Evolutionary conservation across 768 basidiomycete species (phyloP), one percentile per base, ranked within the genome.

Genomic region (Mycena filopes): DNA sequence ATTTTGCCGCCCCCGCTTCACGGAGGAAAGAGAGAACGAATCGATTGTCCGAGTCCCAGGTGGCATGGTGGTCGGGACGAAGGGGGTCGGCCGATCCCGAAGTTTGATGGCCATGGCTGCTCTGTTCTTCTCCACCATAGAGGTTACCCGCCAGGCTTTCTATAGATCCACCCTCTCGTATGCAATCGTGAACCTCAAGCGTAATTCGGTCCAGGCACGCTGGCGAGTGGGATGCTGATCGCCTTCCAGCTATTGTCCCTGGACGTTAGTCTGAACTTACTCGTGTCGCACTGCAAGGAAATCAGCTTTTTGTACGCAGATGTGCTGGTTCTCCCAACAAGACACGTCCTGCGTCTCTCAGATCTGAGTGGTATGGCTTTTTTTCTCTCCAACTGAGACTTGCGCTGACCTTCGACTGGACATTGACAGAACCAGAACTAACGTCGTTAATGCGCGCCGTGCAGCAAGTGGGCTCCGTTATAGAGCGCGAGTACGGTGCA

Each of bases 181-280:
- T 76, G 97, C 93, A 2, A 91, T 98, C 66, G 96, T 98, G 48
- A 99, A 99, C 75, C 87, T 98, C 65, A 98, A 95, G 71, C 97
- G 97, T 99, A 77, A 79, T 94, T 86, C 42, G 13, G 25, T 49
- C 23, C 60, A 38, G 20, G 48, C 41, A 46, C 26, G 51, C 29
- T n/a, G 20, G 26, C 31, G 23, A 53, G 4, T 33, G 33, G 33
- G 33, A 33, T 7, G 33, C 33, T 33, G 12, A 33, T 33, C 33
- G 33, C 33, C 33, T 33, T 15, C 4, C 33, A 67, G 66, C 67
- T 28, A 63, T 65, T 15, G 66, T 68, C 23, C 60, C 60, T 11
- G 66, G 70, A 16, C 65, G 69, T 65, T 33, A 61, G 66, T 67
- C 23, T 49, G 38, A 38, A 41, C 7, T 43, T 25, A n/a, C 38